Percentiles rank a stretch among this genome's conserved stretches.
Conservation (phyloP, 805 yeast genomes). For the Teunomyces kruisii region DNA sequence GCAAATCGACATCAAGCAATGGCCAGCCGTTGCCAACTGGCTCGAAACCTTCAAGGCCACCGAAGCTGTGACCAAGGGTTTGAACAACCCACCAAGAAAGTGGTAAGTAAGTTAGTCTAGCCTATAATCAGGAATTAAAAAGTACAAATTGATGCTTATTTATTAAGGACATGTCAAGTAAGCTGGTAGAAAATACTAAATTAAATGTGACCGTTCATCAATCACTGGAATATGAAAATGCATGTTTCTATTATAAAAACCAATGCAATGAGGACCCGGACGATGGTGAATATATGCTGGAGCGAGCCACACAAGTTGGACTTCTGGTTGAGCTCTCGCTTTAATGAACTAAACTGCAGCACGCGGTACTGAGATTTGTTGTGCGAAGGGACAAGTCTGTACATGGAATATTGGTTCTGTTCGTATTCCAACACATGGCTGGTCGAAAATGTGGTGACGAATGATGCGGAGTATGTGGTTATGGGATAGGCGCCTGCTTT, state of each 20-base stretch:
- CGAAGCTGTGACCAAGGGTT: conserved; percentile 28
- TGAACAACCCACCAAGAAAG: conserved; percentile 9
- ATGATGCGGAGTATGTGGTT: neutral
- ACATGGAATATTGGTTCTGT: neutral
- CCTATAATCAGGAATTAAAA: neutral
- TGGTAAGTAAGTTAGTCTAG: neutral
- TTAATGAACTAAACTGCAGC: neutral
- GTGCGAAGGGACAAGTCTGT: neutral
- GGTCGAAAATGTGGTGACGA: neutral
- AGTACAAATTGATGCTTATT: no score
- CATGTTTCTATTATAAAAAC: neutral
- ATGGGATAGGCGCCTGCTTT: neutral
- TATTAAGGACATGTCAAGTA: no score
- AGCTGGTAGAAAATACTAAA: neutral
- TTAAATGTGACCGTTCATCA: neutral
- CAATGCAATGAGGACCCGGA: neutral
- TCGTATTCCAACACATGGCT: neutral
- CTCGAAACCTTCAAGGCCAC: conserved; percentile 31
- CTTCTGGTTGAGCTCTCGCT: conserved; percentile 1
- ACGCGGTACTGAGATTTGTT: neutral
- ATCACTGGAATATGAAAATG: neutral
- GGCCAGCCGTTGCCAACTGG: conserved; percentile 45
- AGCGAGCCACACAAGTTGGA: neutral
- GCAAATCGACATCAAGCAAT: conserved; percentile 34
- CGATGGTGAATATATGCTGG: neutral